Evolutionary conservation across 805 yeast genomes (phyloP).

Genomic region (Starmerella apis): DNA sequence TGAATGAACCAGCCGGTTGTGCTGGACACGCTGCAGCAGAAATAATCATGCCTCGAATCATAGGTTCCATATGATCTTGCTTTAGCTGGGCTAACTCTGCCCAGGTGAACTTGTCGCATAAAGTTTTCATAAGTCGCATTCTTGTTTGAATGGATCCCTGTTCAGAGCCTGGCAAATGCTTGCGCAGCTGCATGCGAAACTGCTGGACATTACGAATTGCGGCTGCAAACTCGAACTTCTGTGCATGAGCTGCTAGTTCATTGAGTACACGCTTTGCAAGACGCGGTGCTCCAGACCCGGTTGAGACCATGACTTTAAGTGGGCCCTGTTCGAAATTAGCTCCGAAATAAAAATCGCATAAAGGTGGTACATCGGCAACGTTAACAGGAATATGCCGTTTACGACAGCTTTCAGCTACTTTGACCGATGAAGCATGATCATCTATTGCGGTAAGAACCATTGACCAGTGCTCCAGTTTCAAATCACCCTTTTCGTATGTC

Average conservation of each 20-base stretch:
- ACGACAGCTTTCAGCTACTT: conserved; percentile 45
- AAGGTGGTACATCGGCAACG: conserved; percentile 74
- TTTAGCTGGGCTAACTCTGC: conserved; percentile 46
- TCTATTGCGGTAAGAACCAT: conserved; percentile 67
- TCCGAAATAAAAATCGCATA: conserved; percentile 81
- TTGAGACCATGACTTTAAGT: conserved; percentile 68
- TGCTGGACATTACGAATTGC: conserved; percentile 54
- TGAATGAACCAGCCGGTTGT: conserved; percentile 14
- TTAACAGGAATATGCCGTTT: conserved; percentile 48
- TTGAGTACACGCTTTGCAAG: conserved; percentile 54
- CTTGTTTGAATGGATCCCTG: conserved; percentile 40
- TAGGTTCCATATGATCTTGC: conserved; percentile 28
- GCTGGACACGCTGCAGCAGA: conserved; percentile 21
- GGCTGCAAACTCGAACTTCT: conserved; percentile 37
- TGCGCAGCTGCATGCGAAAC: conserved; percentile 44
- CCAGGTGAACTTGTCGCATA: conserved; percentile 52
- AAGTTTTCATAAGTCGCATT: conserved; percentile 59
- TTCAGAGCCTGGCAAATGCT: conserved; percentile 25
- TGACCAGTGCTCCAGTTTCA: conserved; percentile 41
- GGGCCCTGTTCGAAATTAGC: conserved; percentile 63
- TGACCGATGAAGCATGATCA: conserved; percentile 49
- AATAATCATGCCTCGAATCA: conserved; percentile 32
- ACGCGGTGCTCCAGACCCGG: conserved; percentile 75
- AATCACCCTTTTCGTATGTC: conserved; percentile 18
- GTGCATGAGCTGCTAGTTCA: conserved; percentile 39